Conservation (phyloP, 257 asterid genomes). For the Penstemon barbatus region DNA sequence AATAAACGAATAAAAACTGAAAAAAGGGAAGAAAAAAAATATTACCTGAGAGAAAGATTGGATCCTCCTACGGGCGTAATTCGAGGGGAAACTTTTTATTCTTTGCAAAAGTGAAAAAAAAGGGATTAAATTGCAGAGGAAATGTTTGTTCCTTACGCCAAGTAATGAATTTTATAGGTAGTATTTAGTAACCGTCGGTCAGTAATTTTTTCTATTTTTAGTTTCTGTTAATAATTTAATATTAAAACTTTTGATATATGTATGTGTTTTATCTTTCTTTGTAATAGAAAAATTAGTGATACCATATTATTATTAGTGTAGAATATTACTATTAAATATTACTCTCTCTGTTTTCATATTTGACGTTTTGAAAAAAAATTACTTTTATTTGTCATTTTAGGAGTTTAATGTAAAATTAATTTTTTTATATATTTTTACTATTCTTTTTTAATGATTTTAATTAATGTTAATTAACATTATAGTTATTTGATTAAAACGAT, state of each 20-base stretch:
- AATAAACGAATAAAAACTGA: neutral
- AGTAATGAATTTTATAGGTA: constrained; percentile 35
- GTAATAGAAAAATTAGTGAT: no score
- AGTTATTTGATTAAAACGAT: no score
- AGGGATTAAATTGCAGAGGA: constrained; percentile 30
- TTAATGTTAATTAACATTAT: no score
- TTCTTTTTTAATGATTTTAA: no score
- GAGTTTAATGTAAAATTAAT: no score
- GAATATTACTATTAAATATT: no score
- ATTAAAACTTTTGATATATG: neutral
- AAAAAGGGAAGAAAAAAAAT: constrained; percentile 3
- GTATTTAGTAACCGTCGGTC: neutral
- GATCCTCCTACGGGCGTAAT: constrained; percentile 48
- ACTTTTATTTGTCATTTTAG: no score
- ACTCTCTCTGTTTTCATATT: no score
- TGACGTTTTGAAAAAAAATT: no score
- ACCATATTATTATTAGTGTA: no score
- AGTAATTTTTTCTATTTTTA: constrained; percentile 5
- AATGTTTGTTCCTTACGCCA: neutral
- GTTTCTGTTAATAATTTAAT: no score
- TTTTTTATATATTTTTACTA: no score
- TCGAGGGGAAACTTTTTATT: constrained; percentile 30
- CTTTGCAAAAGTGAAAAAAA: constrained; percentile 28
- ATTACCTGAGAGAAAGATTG: constrained; percentile 40
- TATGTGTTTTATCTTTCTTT: constrained; percentile 3